phyloP scores from a whole-genome alignment of 2,329 filamentous ascomycete genomes.

The Exophiala calicioides region DNA sequence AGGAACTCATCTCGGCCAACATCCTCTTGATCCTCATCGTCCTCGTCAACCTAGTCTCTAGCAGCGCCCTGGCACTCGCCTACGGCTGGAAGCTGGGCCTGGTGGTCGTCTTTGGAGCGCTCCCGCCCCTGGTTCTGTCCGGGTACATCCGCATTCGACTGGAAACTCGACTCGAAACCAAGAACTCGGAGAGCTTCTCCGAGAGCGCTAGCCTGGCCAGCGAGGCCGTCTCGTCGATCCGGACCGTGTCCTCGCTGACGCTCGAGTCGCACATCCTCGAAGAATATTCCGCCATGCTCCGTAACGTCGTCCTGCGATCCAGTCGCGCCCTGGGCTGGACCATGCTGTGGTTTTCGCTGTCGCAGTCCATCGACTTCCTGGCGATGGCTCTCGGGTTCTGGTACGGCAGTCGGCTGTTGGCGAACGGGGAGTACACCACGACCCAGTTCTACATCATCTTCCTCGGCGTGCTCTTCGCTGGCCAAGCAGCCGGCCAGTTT shows the following conservation, averaged over 20 bases:
- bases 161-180: slow-evolving; percentile 49
- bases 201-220: slow-evolving; percentile 52
- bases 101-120: slow-evolving; percentile 48
- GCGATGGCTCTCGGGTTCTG: slow-evolving; percentile 45
- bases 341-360: slow-evolving; percentile 36
- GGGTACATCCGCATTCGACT: slow-evolving; percentile 54
- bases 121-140: slow-evolving; percentile 48
- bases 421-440: slow-evolving; percentile 46
- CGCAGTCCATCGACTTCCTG: slow-evolving; percentile 37
- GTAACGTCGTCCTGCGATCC: slow-evolving; percentile 29
- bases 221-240: slow-evolving; percentile 53
- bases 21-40: slow-evolving; percentile 51
- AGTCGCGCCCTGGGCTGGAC: slow-evolving; percentile 32
- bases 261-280: slow-evolving; percentile 46
- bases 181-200: slow-evolving; percentile 48
- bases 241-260: slow-evolving; percentile 53
- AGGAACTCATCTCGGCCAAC: slow-evolving; percentile 55
- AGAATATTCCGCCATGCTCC: slow-evolving; percentile 35
- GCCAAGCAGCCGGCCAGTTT: slow-evolving; percentile 34
- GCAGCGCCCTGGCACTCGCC: slow-evolving; percentile 48
- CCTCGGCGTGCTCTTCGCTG: slow-evolving; percentile 44
- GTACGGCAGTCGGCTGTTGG: slow-evolving; percentile 65
- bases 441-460: slow-evolving; percentile 48
- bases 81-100: slow-evolving; percentile 53
- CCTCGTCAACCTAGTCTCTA: slow-evolving; percentile 49